Percentiles rank a stretch among this genome's conserved stretches.
Conservation (phyloP, 371 early-diverging fungal species). For the Sporodiniella umbellata region DNA sequence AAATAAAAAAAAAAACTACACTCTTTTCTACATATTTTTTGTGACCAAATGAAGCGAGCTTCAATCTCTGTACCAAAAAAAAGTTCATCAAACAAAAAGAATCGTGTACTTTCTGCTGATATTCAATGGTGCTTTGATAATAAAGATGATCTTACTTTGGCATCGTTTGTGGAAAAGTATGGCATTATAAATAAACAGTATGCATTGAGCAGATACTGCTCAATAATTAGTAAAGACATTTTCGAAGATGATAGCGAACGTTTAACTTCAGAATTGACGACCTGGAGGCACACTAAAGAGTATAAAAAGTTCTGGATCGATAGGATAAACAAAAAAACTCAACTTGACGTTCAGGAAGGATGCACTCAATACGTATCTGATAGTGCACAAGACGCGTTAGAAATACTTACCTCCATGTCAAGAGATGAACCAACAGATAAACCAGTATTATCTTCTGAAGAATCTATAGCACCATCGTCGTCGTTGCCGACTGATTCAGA, state of each 20-base stretch:
- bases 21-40: slow-evolving; percentile 10
- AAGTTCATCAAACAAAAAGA: slow-evolving; percentile 16
- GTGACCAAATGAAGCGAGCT: slow-evolving; percentile 17
- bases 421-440: slow-evolving; percentile 13
- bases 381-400: slow-evolving; percentile 12
- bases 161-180: slow-evolving; percentile 15
- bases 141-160: slow-evolving; percentile 13
- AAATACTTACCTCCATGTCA: slow-evolving; percentile 13
- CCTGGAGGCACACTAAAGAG: slow-evolving; percentile 10
- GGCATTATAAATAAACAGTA: slow-evolving; percentile 19
- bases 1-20: background rate
- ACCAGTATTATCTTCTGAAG: slow-evolving; percentile 10
- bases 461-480: slow-evolving; percentile 6
- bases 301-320: slow-evolving; percentile 15
- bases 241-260: slow-evolving; percentile 13
- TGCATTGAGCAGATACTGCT: slow-evolving; percentile 17
- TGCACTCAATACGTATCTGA: slow-evolving; percentile 6
- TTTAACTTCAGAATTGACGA: slow-evolving; percentile 16
- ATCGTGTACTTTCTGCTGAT: slow-evolving; percentile 21
- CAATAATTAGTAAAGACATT: slow-evolving; percentile 15
- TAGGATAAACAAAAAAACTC: slow-evolving; percentile 11
- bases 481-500: slow-evolving; percentile 12
- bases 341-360: slow-evolving; percentile 12
- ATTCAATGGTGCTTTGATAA: slow-evolving; percentile 19
- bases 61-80: slow-evolving; percentile 12